These are phyloP conservation scores for Colletotrichum salicis DNA, from an alignment of 2,329 filamentous ascomycete species.

Conservation along the genomic window DNA sequence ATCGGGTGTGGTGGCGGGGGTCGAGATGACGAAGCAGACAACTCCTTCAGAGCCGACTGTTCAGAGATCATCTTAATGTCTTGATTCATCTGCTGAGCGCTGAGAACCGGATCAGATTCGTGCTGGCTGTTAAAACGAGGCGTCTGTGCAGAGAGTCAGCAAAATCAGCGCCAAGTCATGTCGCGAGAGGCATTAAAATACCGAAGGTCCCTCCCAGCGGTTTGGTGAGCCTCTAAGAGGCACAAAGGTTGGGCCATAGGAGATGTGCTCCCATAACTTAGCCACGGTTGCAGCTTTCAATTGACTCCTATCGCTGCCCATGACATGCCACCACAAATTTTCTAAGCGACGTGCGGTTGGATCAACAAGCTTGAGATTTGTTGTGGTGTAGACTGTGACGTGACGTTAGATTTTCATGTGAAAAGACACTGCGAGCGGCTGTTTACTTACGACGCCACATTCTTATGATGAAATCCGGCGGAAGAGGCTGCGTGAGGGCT, in stretches of 20 bases:
- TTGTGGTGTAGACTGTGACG: slow-evolving; percentile 67
- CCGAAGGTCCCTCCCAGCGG: slow-evolving; percentile 62
- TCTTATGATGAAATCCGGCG: slow-evolving; percentile 33
- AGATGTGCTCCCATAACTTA: slow-evolving; percentile 67
- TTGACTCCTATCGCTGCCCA: slow-evolving; percentile 66
- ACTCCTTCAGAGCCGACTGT: slow-evolving; percentile 39
- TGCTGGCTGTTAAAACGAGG: slow-evolving; percentile 35
- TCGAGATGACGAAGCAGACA: slow-evolving; percentile 55
- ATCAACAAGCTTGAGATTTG: slow-evolving; percentile 66
- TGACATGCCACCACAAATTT: slow-evolving; percentile 75
- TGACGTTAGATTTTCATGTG: slow-evolving; percentile 8
- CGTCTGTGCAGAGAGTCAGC: slow-evolving; percentile 33
- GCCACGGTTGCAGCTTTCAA: slow-evolving; percentile 66
- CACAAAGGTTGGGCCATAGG: slow-evolving; percentile 66
- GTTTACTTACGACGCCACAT: slow-evolving; percentile 36
- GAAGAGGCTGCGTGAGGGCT: slow-evolving; percentile 31
- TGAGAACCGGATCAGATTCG: slow-evolving; percentile 30
- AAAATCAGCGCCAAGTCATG: slow-evolving; percentile 1
- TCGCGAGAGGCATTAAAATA: slow-evolving; percentile 42
- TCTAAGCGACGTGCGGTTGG: slow-evolving; percentile 72
- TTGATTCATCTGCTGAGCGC: slow-evolving; percentile 26
- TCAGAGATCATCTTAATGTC: slow-evolving; percentile 33
- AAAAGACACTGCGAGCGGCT: background rate
- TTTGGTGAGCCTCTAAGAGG: slow-evolving; percentile 64
- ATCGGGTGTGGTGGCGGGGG: slow-evolving; percentile 66